Evolutionary conservation across 176 grass and related monocot species (phyloP).

Genomic region (Olyra latifolia): DNA sequence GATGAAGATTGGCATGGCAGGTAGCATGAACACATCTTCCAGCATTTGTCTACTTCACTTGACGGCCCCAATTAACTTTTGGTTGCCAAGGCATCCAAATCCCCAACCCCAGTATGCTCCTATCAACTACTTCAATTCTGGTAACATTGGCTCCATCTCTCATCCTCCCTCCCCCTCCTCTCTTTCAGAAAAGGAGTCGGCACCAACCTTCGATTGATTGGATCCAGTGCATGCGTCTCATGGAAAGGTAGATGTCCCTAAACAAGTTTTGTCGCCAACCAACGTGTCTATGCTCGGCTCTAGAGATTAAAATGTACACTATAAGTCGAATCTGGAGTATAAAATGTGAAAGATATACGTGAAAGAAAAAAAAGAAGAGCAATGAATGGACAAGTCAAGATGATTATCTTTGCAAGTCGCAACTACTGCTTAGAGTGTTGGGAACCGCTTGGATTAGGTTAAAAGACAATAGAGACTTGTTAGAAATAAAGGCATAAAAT

Average conservation of each 20-base stretch:
- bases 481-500: too few relatives aligned
- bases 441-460: not conserved
- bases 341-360: not conserved
- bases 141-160: slow-evolving; percentile 5
- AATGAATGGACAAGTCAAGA: not conserved
- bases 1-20: slow-evolving; percentile 21
- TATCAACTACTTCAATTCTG: slow-evolving; percentile 8
- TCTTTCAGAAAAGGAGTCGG: slow-evolving; percentile 2
- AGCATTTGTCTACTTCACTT: slow-evolving; percentile 1
- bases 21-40: slow-evolving; percentile 13
- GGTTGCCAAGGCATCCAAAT: slow-evolving; percentile 34
- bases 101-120: not conserved
- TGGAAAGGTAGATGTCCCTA: not conserved
- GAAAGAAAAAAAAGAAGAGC: not conserved
- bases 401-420: not conserved
- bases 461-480: too few relatives aligned
- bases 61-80: not conserved
- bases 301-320: not conserved
- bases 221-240: not conserved
- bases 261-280: not conserved
- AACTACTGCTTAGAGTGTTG: slow-evolving; percentile 1
- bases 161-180: not conserved
- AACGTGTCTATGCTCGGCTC: not conserved
- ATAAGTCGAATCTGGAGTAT: not conserved
- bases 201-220: slow-evolving; percentile 15